phyloP scores from a whole-genome alignment of 1,284 basidiomycete species.

The Rhizopogon parksii region DNA sequence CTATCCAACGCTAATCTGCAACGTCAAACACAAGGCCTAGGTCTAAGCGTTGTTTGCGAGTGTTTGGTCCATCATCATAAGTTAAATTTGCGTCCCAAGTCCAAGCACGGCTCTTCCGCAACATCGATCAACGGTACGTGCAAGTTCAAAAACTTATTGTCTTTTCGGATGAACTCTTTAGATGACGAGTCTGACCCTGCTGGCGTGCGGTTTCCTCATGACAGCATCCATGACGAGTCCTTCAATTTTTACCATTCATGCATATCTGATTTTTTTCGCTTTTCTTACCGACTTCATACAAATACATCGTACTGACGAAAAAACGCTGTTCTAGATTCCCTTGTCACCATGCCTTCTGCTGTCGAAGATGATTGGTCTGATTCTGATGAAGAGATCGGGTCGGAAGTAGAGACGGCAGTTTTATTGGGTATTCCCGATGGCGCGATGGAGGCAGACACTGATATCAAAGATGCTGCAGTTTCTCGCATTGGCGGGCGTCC shows the following conservation, averaged over 20 bases:
- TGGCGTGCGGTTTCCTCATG: slow-evolving; percentile 55
- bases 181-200: slow-evolving; percentile 84
- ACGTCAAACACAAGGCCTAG: too few relatives aligned
- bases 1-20: too few relatives aligned
- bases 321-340: slow-evolving; percentile 10
- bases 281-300: slow-evolving; percentile 14
- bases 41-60: slow-evolving; percentile 1
- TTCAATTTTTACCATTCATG: slow-evolving; percentile 79
- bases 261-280: slow-evolving; percentile 58
- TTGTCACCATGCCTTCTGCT: slow-evolving; percentile 29
- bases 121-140: slow-evolving; percentile 24
- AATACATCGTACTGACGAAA: slow-evolving; percentile 17
- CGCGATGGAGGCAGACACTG: slow-evolving; percentile 43
- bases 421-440: slow-evolving; percentile 75
- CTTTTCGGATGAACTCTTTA: slow-evolving; percentile 57
- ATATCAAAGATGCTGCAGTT: slow-evolving; percentile 66
- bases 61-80: slow-evolving; percentile 4
- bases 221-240: slow-evolving; percentile 55
- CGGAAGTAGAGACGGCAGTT: slow-evolving; percentile 62
- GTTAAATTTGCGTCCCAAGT: too few relatives aligned
- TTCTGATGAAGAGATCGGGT: slow-evolving; percentile 55
- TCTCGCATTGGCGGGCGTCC: slow-evolving; percentile 82
- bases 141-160: slow-evolving; percentile 12
- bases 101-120: background rate
- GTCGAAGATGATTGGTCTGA: slow-evolving; percentile 67